Conservation (phyloP, 352 stramenopile genomes). For the Phytophthora sansomeana region DNA sequence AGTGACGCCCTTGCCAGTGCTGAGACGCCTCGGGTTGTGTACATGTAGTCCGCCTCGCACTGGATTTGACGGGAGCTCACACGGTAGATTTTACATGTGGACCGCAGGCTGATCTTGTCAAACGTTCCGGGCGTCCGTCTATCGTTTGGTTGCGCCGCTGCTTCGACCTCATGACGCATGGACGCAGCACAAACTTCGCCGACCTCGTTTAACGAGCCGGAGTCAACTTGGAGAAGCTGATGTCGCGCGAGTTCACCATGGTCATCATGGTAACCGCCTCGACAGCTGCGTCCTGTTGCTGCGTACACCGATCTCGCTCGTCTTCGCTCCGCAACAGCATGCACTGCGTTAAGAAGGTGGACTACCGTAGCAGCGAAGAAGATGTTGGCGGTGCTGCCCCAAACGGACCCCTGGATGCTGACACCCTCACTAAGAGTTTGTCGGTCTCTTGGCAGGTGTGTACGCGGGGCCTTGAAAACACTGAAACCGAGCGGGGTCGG, state of each 20-base stretch:
- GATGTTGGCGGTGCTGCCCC: too few relatives aligned
- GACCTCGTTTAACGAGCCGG: slow-evolving; percentile 6
- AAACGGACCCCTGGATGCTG: too few relatives aligned
- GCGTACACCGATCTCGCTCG: too few relatives aligned
- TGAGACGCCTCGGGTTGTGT: not conserved
- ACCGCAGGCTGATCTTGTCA: slow-evolving; percentile 1
- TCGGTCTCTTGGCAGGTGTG: too few relatives aligned
- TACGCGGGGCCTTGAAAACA: too few relatives aligned
- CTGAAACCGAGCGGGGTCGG: too few relatives aligned
- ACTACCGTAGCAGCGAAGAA: too few relatives aligned
- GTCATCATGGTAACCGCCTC: too few relatives aligned
- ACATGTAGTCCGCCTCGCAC: slow-evolving; percentile 6
- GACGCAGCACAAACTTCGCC: not conserved
- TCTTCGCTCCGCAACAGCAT: too few relatives aligned
- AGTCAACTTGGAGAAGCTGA: slow-evolving; percentile 11
- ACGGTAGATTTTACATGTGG: not conserved
- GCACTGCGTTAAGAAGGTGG: too few relatives aligned
- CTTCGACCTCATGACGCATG: slow-evolving; percentile 10
- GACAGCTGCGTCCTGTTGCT: not conserved
- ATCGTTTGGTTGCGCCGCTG: slow-evolving; percentile 1
- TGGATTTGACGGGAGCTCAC: slow-evolving; percentile 1
- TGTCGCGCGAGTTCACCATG: too few relatives aligned
- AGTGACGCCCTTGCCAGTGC: not conserved
- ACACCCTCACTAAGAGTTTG: too few relatives aligned
- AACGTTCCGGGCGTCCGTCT: not conserved